Evolutionary conservation across 2,329 filamentous ascomycete genomes (phyloP).

Genomic region (Zarea fungicola): DNA sequence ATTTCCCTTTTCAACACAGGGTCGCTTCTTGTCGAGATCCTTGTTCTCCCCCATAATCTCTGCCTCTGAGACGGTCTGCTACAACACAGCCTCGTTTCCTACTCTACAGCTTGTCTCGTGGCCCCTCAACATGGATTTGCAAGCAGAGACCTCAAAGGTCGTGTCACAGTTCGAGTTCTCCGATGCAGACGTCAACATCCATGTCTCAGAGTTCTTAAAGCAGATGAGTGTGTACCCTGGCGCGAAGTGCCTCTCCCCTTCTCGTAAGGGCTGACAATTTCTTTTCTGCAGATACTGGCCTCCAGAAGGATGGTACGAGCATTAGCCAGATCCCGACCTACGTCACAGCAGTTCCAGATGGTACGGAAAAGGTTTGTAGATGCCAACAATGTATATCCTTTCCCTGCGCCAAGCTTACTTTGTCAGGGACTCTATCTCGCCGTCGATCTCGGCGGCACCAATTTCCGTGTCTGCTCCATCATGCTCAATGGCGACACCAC

Average conservation of each 20-base stretch:
- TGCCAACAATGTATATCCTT: constrained; percentile 4
- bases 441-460: constrained; percentile 96
- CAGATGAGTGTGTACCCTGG: constrained; percentile 63
- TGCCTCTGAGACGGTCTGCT: constrained; percentile 45
- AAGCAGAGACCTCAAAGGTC: constrained; percentile 70
- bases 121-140: constrained; percentile 56
- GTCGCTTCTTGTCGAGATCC: constrained; percentile 24
- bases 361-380: constrained; percentile 78
- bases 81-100: constrained; percentile 50
- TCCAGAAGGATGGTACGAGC: constrained; percentile 70
- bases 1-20: constrained; percentile 16
- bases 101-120: constrained; percentile 48
- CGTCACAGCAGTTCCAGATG: constrained; percentile 92
- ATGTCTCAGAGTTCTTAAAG: constrained; percentile 77
- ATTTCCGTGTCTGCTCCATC: constrained; percentile 96
- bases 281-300: constrained; percentile 65
- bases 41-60: constrained; percentile 30
- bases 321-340: constrained; percentile 97
- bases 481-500: constrained; percentile 90
- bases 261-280: constrained; percentile 7
- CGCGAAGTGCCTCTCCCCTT: neutral
- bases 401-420: constrained; percentile 1
- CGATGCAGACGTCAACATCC: constrained; percentile 70
- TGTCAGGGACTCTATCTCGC: constrained; percentile 84
- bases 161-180: constrained; percentile 82